phyloP scores from a whole-genome alignment of 108 stramenopile species.

The Seminavis robusta region DNA sequence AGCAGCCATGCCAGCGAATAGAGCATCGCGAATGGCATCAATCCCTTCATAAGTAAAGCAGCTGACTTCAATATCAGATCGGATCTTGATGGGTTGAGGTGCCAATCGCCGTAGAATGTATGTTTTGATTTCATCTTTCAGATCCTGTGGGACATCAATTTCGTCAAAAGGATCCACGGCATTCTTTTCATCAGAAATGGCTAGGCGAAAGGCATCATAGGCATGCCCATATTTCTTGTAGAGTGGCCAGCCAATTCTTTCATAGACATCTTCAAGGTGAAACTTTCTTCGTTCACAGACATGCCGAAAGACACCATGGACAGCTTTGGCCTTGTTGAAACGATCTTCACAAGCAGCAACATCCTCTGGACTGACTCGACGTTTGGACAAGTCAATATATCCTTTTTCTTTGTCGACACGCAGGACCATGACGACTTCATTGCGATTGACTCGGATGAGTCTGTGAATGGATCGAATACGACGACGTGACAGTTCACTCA shows the following conservation, averaged over 20 bases:
- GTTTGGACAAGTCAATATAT: slow-evolving; percentile 98
- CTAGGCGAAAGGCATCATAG: slow-evolving; percentile 97
- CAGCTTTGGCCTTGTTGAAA: slow-evolving; percentile 97
- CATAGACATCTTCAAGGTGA: slow-evolving; percentile 91
- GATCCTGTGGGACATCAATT: slow-evolving; percentile 64
- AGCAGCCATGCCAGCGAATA: slow-evolving; percentile 91
- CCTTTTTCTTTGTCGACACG: slow-evolving; percentile 99
- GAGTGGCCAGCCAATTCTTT: slow-evolving; percentile 96
- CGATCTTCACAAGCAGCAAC: slow-evolving; percentile 96
- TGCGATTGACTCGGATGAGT: slow-evolving; percentile 95
- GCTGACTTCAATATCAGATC: slow-evolving; percentile 97
- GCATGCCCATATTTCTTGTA: slow-evolving; percentile 97
- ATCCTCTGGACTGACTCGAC: slow-evolving; percentile 97
- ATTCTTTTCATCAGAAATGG: slow-evolving; percentile 80
- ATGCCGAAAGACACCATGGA: slow-evolving; percentile 95
- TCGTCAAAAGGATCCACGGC: slow-evolving; percentile 74
- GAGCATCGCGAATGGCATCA: slow-evolving; percentile 95
- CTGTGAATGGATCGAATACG: slow-evolving; percentile 99
- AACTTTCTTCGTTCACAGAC: slow-evolving; percentile 90
- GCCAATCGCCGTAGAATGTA: slow-evolving; percentile 90
- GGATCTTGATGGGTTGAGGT: slow-evolving; percentile 98
- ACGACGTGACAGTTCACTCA: slow-evolving; percentile 93
- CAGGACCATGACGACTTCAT: slow-evolving; percentile 99
- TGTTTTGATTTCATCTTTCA: slow-evolving; percentile 80
- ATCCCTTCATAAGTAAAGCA: slow-evolving; percentile 99